phyloP scores from a whole-genome alignment of 2,329 filamentous ascomycete species.

The Fusarium robinianum region DNA sequence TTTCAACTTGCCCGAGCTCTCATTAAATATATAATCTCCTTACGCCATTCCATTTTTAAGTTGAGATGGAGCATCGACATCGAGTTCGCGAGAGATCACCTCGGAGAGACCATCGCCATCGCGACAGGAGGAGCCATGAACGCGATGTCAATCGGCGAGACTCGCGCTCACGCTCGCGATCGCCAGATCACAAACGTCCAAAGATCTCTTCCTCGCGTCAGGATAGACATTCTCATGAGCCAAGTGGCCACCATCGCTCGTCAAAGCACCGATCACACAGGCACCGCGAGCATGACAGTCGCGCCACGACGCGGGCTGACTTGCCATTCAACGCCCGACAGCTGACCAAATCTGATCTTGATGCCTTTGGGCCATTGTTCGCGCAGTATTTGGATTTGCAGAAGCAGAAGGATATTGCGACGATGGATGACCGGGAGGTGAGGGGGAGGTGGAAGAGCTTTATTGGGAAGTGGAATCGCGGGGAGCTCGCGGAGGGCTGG shows the following conservation, averaged over 20 bases:
- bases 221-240: slow-evolving; percentile 19
- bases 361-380: slow-evolving; percentile 70
- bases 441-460: slow-evolving; percentile 95
- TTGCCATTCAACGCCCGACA: slow-evolving; percentile 70
- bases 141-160: slow-evolving; percentile 17
- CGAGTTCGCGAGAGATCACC: slow-evolving; percentile 28
- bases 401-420: slow-evolving; percentile 72
- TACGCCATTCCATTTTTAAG: neutral
- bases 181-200: slow-evolving; percentile 25
- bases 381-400: slow-evolving; percentile 87
- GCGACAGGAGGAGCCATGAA: slow-evolving; percentile 25
- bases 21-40: neutral
- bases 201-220: slow-evolving; percentile 23
- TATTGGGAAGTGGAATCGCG: slow-evolving; percentile 86
- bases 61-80: slow-evolving; percentile 24
- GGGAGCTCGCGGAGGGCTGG: slow-evolving; percentile 87
- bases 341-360: slow-evolving; percentile 72
- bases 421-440: slow-evolving; percentile 74
- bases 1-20: neutral
- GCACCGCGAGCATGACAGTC: slow-evolving; percentile 25
- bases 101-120: slow-evolving; percentile 26
- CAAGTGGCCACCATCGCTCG: slow-evolving; percentile 20
- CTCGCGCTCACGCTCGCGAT: slow-evolving; percentile 32
- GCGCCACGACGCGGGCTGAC: slow-evolving; percentile 7
- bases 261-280: slow-evolving; percentile 33